These are phyloP conservation scores for Neoscytalidium dimidiatum DNA, from an alignment of 2,329 filamentous ascomycete species.

Conservation along the genomic window DNA sequence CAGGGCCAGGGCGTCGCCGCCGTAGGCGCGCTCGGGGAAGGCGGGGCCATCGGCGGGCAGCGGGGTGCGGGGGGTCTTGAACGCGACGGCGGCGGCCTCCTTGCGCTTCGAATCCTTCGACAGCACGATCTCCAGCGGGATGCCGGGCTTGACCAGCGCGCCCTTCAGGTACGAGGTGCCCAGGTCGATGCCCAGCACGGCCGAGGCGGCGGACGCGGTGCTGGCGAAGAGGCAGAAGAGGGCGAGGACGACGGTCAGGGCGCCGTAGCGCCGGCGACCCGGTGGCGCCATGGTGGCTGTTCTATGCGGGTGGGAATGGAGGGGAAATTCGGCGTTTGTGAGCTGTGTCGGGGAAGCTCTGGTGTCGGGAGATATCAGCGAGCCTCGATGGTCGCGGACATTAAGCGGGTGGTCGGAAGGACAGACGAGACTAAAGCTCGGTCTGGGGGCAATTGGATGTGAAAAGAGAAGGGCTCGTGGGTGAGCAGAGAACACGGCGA, in stretches of 20 bases:
- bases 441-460: background rate
- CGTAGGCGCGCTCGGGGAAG: constrained; percentile 89
- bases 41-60: constrained; percentile 62
- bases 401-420: background rate
- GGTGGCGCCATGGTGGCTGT: constrained; percentile 53
- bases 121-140: constrained; percentile 94
- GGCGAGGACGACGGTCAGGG: constrained; percentile 52
- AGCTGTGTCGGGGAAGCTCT: constrained; percentile 12
- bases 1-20: constrained; percentile 86
- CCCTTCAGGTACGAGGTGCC: constrained; percentile 98
- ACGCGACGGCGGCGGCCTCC: constrained; percentile 85
- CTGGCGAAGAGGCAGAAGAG: constrained; percentile 57
- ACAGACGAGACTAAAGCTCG: background rate
- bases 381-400: background rate
- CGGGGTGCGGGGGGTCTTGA: constrained; percentile 66
- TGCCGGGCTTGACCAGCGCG: constrained; percentile 90
- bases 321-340: constrained; percentile 11
- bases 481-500: constrained; percentile 5
- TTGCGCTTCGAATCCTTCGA: constrained; percentile 98
- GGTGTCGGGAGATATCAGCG: background rate
- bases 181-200: constrained; percentile 88
- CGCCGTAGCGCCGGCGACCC: constrained; percentile 44
- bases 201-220: constrained; percentile 65
- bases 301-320: constrained; percentile 29
- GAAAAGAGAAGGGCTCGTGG: background rate